Percentiles rank a stretch among this genome's conserved stretches.
phyloP scores from a whole-genome alignment of 2,329 filamentous ascomycete genomes.

The Macrophomina pseudophaseolina region DNA sequence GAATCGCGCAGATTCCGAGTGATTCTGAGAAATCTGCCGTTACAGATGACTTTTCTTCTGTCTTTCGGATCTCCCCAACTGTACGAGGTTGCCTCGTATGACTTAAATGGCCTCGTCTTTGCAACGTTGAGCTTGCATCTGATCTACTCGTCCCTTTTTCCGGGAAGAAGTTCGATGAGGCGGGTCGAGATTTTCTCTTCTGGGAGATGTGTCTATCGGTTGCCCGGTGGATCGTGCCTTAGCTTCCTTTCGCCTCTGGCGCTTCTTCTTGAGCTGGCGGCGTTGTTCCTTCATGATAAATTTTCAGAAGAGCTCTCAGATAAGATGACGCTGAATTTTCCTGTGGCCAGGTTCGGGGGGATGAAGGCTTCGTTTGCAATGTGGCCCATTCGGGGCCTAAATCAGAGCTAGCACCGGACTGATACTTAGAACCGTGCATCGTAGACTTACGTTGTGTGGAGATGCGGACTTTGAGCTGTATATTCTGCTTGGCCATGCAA shows the following conservation, averaged over 20 bases:
- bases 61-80: not conserved
- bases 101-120: not conserved
- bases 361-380: no score
- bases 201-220: not conserved
- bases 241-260: not conserved
- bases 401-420: no score
- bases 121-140: not conserved
- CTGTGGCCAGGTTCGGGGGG: no score
- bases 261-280: not conserved
- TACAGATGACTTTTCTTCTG: not conserved
- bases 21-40: not conserved
- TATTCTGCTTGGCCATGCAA: no score
- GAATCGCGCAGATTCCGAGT: not conserved
- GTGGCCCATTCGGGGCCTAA: no score
- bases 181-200: not conserved
- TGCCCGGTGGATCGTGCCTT: not conserved
- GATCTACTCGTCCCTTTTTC: not conserved
- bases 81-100: not conserved
- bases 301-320: not conserved
- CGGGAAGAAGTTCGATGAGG: not conserved
- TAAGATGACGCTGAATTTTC: not conserved
- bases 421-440: no score
- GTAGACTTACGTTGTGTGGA: no score
- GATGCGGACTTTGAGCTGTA: no score
- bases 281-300: not conserved